phyloP scores from a whole-genome alignment of 2,329 filamentous ascomycete genomes.

The Apiospora pterosperma region DNA sequence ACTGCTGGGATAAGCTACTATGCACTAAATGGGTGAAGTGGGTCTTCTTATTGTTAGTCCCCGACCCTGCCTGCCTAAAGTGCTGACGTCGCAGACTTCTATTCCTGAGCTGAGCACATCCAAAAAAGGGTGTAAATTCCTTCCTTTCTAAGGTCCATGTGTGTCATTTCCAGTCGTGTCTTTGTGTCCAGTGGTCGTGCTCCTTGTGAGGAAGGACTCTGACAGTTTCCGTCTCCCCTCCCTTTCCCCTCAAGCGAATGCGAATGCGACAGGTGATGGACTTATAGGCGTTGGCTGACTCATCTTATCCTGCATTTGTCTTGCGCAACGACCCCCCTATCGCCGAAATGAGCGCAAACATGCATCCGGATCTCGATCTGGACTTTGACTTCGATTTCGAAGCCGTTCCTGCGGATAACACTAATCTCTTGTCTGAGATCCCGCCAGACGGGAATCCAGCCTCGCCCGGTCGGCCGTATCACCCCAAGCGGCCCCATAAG shows the following conservation, averaged over 20 bases:
- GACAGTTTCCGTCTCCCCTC: not conserved
- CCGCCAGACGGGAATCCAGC: conserved; percentile 9
- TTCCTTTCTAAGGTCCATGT: no score
- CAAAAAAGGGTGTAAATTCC: no score
- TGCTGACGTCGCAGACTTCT: no score
- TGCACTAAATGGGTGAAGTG: not conserved
- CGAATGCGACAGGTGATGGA: not conserved
- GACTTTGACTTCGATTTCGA: conserved; percentile 8
- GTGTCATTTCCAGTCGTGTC: no score
- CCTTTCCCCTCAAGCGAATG: not conserved
- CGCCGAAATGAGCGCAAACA: not conserved
- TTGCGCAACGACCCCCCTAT: not conserved
- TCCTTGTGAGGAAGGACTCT: no score
- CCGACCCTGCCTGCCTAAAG: not conserved
- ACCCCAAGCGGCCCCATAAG: conserved; percentile 50
- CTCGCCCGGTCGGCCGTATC: conserved; percentile 28
- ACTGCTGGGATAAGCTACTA: not conserved
- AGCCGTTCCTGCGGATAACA: not conserved
- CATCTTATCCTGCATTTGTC: not conserved
- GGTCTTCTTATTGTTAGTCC: not conserved
- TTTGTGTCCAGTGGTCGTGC: no score
- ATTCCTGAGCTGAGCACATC: no score
- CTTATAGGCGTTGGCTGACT: conserved; percentile 7
- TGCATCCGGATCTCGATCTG: conserved; percentile 11
- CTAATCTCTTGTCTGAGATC: conserved; percentile 1